These are phyloP conservation scores for Colletotrichum magnum DNA, from an alignment of 2,329 filamentous ascomycete genomes.

Conservation along the genomic window DNA sequence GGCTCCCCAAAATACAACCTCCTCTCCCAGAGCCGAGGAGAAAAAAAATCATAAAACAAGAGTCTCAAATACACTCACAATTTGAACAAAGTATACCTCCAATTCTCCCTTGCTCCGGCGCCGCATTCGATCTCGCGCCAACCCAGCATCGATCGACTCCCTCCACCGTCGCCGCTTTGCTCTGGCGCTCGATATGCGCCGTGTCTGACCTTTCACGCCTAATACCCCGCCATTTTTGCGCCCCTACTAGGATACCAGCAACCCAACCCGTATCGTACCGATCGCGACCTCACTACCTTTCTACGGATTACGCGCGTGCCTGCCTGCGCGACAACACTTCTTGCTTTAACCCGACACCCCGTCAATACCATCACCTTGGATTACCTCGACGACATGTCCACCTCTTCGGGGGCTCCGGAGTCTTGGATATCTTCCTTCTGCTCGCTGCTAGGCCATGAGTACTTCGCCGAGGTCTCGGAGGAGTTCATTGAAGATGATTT, in stretches of 20 bases:
- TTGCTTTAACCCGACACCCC: constrained; percentile 34
- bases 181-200: constrained; percentile 38
- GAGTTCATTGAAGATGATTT: constrained; percentile 99
- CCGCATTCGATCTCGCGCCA: constrained; percentile 16
- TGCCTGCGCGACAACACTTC: constrained; percentile 17
- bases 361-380: constrained; percentile 43
- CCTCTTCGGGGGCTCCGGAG: constrained; percentile 76
- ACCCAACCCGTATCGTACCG: constrained; percentile 14
- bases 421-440: constrained; percentile 99
- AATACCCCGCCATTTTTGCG: constrained; percentile 39
- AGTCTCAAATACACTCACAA: too few species aligned
- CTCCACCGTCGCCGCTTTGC: background rate
- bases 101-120: constrained; percentile 11
- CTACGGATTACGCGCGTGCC: constrained; percentile 24
- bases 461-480: constrained; percentile 98
- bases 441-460: constrained; percentile 94
- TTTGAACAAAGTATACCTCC: constrained; percentile 1
- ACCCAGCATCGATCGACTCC: constrained; percentile 6
- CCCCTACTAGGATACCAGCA: constrained; percentile 29
- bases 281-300: constrained; percentile 11
- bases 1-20: constrained; percentile 33
- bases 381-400: constrained; percentile 63
- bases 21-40: constrained; percentile 20
- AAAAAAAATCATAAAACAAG: background rate
- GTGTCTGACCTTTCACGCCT: constrained; percentile 33